Conservation (phyloP, 371 early-diverging fungal species). For the Umbelopsis sp. region DNA sequence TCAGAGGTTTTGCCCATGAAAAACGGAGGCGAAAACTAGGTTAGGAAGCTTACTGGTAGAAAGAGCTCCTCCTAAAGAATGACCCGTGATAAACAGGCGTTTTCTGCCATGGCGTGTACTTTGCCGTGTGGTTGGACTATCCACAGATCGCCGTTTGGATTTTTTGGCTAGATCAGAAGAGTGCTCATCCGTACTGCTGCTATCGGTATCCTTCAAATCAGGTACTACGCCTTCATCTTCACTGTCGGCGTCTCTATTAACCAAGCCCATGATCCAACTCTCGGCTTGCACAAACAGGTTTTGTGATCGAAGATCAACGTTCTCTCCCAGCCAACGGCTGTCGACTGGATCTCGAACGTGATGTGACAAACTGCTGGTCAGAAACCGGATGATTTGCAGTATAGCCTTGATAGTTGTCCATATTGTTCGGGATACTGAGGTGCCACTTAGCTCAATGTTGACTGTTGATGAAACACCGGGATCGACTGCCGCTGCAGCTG, state of each 20-base stretch:
- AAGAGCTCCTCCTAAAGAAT: slow-evolving; percentile 50
- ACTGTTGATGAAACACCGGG: slow-evolving; percentile 20
- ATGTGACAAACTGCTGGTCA: slow-evolving; percentile 35
- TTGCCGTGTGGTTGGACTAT: neutral
- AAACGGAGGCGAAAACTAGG: too few species aligned
- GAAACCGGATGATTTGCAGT: slow-evolving; percentile 28
- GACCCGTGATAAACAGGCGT: slow-evolving; percentile 48
- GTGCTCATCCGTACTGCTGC: slow-evolving; percentile 16
- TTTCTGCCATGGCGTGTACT: slow-evolving; percentile 23
- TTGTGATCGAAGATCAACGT: slow-evolving; percentile 31
- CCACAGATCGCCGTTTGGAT: neutral
- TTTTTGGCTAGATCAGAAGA: neutral
- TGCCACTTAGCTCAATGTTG: slow-evolving; percentile 34
- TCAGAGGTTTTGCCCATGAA: too few species aligned
- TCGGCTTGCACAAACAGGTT: slow-evolving; percentile 45
- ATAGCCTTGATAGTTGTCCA: slow-evolving; percentile 34
- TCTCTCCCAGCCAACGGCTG: slow-evolving; percentile 40
- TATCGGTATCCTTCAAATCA: slow-evolving; percentile 1
- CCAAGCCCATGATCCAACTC: slow-evolving; percentile 29
- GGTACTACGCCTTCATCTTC: slow-evolving; percentile 1
- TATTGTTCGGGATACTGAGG: slow-evolving; percentile 38
- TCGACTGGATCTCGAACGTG: slow-evolving; percentile 52
- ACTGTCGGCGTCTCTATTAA: slow-evolving; percentile 16
- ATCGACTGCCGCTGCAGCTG: slow-evolving; percentile 24
- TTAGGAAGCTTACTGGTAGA: slow-evolving; percentile 38